Conservation (phyloP, 2,329 filamentous ascomycete species). For the Stromatinia cepivora region DNA sequence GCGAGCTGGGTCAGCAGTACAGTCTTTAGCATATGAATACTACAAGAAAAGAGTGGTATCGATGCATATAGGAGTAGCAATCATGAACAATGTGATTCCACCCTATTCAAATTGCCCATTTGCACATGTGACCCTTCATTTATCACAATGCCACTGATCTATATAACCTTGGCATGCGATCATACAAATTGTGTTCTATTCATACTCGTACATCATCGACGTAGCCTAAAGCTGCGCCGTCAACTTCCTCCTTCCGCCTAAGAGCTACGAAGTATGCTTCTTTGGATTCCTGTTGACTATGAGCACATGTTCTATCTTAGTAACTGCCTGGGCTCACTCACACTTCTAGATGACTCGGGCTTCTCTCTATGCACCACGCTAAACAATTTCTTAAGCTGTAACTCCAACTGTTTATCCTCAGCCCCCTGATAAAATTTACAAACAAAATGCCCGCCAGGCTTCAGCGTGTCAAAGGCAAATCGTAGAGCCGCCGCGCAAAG, state of each 20-base stretch:
- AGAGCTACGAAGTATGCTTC: conserved; percentile 87
- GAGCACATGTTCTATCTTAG: not conserved
- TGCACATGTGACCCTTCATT: not conserved
- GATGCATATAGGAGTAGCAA: conserved; percentile 23
- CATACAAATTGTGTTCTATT: not conserved
- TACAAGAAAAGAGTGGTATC: conserved; percentile 22
- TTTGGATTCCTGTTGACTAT: conserved; percentile 66
- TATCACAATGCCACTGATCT: not conserved
- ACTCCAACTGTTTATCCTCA: conserved; percentile 81
- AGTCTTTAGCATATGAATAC: conserved; percentile 20
- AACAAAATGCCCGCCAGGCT: conserved; percentile 81
- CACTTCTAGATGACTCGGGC: conserved; percentile 84
- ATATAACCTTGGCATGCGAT: not conserved
- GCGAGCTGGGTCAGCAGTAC: conserved; percentile 17
- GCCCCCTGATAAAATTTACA: conserved; percentile 96
- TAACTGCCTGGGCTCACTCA: conserved; percentile 47
- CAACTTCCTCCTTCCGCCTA: conserved; percentile 57
- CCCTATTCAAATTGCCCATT: not conserved
- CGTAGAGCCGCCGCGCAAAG: conserved; percentile 81
- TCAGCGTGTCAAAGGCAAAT: conserved; percentile 84
- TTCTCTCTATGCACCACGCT: conserved; percentile 81
- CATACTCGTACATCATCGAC: conserved; percentile 9
- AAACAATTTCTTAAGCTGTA: conserved; percentile 73
- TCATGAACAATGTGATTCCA: conserved; percentile 13
- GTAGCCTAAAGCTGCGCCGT: conserved; percentile 5